Evolutionary conservation across 805 yeast species (phyloP).

Genomic region (Saitoella complicata): DNA sequence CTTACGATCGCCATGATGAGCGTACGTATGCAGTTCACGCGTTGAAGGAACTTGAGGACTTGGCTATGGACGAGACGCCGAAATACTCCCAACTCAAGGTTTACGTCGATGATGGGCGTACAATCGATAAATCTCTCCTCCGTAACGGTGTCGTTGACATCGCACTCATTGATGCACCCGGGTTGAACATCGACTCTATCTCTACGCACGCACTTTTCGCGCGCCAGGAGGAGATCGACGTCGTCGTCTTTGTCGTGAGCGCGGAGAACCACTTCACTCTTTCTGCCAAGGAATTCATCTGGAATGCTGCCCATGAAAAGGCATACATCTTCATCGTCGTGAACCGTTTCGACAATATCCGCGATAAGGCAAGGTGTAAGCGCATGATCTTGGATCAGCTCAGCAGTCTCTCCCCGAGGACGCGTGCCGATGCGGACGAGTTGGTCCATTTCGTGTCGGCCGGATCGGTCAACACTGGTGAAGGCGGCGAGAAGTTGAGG

Average conservation of each 20-base stretch:
- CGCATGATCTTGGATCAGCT: slow-evolving; percentile 70
- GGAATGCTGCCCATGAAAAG: slow-evolving; percentile 81
- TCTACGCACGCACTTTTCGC: slow-evolving; percentile 92
- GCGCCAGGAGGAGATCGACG: slow-evolving; percentile 90
- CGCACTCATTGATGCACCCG: slow-evolving; percentile 91
- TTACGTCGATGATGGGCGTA: slow-evolving; percentile 61
- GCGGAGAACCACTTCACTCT: slow-evolving; percentile 93
- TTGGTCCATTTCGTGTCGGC: slow-evolving; percentile 83
- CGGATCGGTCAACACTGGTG: slow-evolving; percentile 18
- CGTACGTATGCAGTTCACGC: slow-evolving; percentile 44
- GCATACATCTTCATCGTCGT: slow-evolving; percentile 86
- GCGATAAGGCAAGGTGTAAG: slow-evolving; percentile 65
- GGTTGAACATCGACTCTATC: slow-evolving; percentile 78
- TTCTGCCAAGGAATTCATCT: slow-evolving; percentile 84
- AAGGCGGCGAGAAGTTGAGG: slow-evolving; percentile 3
- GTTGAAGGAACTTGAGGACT: slow-evolving; percentile 41
- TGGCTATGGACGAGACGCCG: slow-evolving; percentile 56
- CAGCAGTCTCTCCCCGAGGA: slow-evolving; percentile 70
- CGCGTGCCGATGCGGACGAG: slow-evolving; percentile 72
- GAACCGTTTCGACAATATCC: slow-evolving; percentile 76
- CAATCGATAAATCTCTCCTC: slow-evolving; percentile 50
- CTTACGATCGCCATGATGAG: slow-evolving; percentile 40
- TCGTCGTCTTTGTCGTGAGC: slow-evolving; percentile 88
- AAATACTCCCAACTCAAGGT: slow-evolving; percentile 58
- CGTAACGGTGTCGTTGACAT: slow-evolving; percentile 87